Percentiles rank a stretch among this genome's conserved stretches.
Evolutionary conservation across 208 protist species (phyloP).

Genomic region (Phytomonas serpens): DNA sequence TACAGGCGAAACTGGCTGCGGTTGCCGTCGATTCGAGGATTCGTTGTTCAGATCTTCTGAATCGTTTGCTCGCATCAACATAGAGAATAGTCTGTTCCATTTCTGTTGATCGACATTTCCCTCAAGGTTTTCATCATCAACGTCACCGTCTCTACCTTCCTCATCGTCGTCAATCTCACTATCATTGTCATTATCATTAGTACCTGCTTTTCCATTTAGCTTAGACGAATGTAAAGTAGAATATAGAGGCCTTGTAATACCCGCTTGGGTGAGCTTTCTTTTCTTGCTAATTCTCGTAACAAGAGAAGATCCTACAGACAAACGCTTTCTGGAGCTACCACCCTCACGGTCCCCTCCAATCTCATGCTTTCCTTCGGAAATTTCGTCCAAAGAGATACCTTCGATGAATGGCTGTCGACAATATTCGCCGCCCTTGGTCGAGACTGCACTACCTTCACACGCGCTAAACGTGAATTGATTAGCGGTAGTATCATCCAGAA

Average conservation of each 20-base stretch:
- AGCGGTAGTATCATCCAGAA: neutral
- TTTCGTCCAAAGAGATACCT: neutral
- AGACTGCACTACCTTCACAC: neutral
- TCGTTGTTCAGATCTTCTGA: constrained; percentile 2
- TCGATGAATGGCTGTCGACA: neutral
- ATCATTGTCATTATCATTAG: constrained; percentile 12
- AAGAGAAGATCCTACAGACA: neutral
- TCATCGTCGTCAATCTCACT: constrained; percentile 3
- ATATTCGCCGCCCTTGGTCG: neutral
- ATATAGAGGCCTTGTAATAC: neutral
- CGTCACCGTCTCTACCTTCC: neutral
- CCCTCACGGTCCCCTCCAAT: neutral
- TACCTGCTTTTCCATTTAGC: neutral
- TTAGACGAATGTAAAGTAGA: constrained; percentile 3
- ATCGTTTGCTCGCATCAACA: constrained; percentile 3
- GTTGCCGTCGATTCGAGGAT: neutral
- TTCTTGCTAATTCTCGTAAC: neutral
- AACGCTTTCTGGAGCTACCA: neutral
- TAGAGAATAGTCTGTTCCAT: constrained; percentile 1
- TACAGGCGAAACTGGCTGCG: neutral
- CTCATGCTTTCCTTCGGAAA: neutral
- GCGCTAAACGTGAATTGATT: neutral
- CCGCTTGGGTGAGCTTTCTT: neutral
- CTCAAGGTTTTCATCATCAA: neutral
- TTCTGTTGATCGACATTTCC: constrained; percentile 4